Base-by-base conservation (phyloP, 441 rosid species). In the Euphorbia corollata region DNA sequence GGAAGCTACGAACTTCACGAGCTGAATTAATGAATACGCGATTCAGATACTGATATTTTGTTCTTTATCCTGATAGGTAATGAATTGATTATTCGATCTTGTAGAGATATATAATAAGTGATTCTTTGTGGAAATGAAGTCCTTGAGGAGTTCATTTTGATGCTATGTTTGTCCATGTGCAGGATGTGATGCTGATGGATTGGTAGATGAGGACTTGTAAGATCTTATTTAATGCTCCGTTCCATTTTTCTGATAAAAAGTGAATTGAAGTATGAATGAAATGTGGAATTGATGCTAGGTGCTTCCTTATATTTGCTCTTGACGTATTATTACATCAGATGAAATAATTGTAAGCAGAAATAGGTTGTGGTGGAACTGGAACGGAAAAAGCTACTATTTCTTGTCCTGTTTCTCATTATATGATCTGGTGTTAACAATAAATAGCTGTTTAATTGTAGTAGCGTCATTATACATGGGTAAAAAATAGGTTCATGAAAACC, bases 171-270 rank as follows among this genome's bases (percentile, higher is more conserved):
- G 32, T 27, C 10, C 60, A 32, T n/a, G 59, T 65, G 64, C 60
- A 36, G 58, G 22, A 50, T 59, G 34, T 43, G 22, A 10, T 70
- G 48, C 34, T 47, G 22, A 34, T 50, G 20, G 53, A 34, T 11
- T n/a, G 59, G 30, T 2, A 38, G 41, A 38, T 8, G 41, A 38
- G 30, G 36, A 0, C 2, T 41, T 19, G 61, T 19, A 15, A 15
- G 34, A 24, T 43, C 34, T 59, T 41, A 64, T 68, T 22, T 13
- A 36, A 32, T 54, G 4, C 32, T 20, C 8, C 55, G 50, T 54
- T 54, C 71, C 54, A 41, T 24, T 64, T 32, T 45, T 59, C n/a
- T n/a, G n/a, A 27, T 43, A 59, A n/a, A 18, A 63, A 53, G 20
- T 53, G 50, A 16, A 30, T 56, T 63, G 22, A 65, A 67, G 61